Evolutionary conservation across 2,329 filamentous ascomycete species (phyloP).

Genomic region (Paecilomyces dactylethromorphus): DNA sequence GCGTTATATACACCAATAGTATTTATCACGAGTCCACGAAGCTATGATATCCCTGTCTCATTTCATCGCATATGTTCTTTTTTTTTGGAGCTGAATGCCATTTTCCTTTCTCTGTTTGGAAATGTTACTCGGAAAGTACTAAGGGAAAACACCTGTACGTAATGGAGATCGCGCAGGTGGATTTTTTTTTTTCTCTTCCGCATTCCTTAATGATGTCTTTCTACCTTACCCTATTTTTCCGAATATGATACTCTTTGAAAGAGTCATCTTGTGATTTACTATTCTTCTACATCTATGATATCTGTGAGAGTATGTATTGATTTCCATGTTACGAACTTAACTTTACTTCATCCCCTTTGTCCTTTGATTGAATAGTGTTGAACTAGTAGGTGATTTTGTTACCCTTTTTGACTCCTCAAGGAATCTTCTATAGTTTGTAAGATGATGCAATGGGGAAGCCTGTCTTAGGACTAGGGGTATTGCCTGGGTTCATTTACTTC

Average conservation of each 20-base stretch:
- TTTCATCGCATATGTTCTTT: not conserved
- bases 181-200: not conserved
- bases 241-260: not conserved
- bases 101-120: not conserved
- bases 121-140: not conserved
- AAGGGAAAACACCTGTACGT: not conserved
- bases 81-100: not conserved
- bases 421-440: no score
- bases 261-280: not conserved
- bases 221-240: not conserved
- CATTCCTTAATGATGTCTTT: not conserved
- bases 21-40: conserved; percentile 1
- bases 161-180: not conserved
- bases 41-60: not conserved
- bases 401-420: not conserved
- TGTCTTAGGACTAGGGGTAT: no score
- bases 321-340: no score
- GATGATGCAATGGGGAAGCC: no score
- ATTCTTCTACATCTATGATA: not conserved
- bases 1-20: not conserved
- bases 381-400: not conserved
- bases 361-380: not conserved
- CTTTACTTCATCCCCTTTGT: no score
- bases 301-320: not conserved
- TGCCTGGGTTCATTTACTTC: no score